Percentiles rank a stretch among this genome's conserved stretches.
These are phyloP conservation scores for Auriscalpium vulgare DNA, from an alignment of 768 basidiomycete species.

Conservation along the genomic window DNA sequence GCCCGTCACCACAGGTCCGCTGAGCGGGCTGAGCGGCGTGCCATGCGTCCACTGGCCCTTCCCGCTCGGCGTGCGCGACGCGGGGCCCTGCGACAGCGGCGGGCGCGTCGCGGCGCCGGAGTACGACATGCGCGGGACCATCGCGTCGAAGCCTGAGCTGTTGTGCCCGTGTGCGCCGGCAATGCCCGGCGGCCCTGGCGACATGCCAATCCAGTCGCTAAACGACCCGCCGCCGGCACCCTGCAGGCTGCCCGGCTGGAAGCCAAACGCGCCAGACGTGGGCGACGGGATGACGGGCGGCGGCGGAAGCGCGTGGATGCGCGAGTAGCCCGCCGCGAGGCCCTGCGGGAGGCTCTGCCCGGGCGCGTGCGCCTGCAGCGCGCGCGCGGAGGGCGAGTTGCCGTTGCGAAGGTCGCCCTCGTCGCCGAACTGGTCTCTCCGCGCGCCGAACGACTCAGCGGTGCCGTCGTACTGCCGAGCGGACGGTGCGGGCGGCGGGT, in stretches of 20 bases:
- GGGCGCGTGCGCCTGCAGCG: slow-evolving; percentile 80
- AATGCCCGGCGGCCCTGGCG: slow-evolving; percentile 17
- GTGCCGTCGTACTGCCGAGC: slow-evolving; percentile 19
- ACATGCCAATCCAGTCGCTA: slow-evolving; percentile 25
- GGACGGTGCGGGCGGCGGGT: slow-evolving; percentile 12
- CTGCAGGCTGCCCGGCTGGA: slow-evolving; percentile 21
- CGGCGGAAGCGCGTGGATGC: slow-evolving; percentile 67
- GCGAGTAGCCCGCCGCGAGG: slow-evolving; percentile 82
- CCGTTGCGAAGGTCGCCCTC: slow-evolving; percentile 25
- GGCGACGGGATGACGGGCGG: slow-evolving; percentile 30
- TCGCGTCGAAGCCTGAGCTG: slow-evolving; percentile 32
- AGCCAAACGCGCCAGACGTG: slow-evolving; percentile 22
- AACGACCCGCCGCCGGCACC: slow-evolving; percentile 16
- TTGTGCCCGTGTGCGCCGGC: slow-evolving; percentile 10
- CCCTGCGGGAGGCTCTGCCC: slow-evolving; percentile 90
- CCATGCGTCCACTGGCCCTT: slow-evolving; percentile 29
- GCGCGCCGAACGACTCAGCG: slow-evolving; percentile 29
- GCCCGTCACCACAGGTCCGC: slow-evolving; percentile 48
- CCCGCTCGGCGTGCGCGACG: slow-evolving; percentile 22
- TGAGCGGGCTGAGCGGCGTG: slow-evolving; percentile 49
- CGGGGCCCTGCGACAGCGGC: slow-evolving; percentile 15
- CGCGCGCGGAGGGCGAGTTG: slow-evolving; percentile 66
- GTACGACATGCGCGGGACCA: slow-evolving; percentile 52
- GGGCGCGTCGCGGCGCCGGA: slow-evolving; percentile 33
- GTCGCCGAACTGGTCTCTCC: slow-evolving; percentile 29